phyloP scores from a whole-genome alignment of 108 stramenopile genomes.

The Cylindrotheca closterium region DNA sequence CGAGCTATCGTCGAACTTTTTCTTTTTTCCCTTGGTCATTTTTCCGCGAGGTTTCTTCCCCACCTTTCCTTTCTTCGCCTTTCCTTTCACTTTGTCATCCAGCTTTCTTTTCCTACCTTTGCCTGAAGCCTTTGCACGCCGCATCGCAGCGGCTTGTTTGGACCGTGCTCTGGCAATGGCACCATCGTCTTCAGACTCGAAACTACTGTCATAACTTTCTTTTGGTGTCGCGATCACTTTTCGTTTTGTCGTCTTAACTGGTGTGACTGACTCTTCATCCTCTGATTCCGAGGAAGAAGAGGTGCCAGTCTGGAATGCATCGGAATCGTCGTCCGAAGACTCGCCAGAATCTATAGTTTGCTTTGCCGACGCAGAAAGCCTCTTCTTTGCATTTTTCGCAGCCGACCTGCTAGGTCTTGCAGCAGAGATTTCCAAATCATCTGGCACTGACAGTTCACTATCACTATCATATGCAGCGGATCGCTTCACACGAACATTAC shows the following conservation, averaged over 20 bases:
- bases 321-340: conserved; percentile 22
- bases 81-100: conserved; percentile 41
- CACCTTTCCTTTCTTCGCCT: conserved; percentile 27
- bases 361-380: conserved; percentile 27
- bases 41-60: conserved; percentile 23
- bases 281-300: conserved; percentile 9
- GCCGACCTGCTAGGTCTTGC: conserved; percentile 46
- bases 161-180: conserved; percentile 13
- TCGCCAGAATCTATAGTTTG: conserved; percentile 17
- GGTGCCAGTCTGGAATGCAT: neutral
- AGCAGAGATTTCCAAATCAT: conserved; percentile 9
- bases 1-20: conserved; percentile 36
- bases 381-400: conserved; percentile 37
- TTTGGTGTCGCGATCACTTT: conserved; percentile 6
- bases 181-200: conserved; percentile 16
- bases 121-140: conserved; percentile 24
- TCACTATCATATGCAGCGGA: conserved; percentile 50
- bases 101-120: conserved; percentile 24
- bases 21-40: conserved; percentile 32
- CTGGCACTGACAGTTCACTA: conserved; percentile 45
- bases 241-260: neutral
- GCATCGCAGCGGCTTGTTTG: conserved; percentile 45
- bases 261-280: conserved; percentile 11
- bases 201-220: conserved; percentile 31
- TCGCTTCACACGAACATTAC: conserved; percentile 33